Percentiles rank a stretch among this genome's conserved stretches.
Conservation (phyloP, 2,329 filamentous ascomycete species). For the Sarocladium strictum region DNA sequence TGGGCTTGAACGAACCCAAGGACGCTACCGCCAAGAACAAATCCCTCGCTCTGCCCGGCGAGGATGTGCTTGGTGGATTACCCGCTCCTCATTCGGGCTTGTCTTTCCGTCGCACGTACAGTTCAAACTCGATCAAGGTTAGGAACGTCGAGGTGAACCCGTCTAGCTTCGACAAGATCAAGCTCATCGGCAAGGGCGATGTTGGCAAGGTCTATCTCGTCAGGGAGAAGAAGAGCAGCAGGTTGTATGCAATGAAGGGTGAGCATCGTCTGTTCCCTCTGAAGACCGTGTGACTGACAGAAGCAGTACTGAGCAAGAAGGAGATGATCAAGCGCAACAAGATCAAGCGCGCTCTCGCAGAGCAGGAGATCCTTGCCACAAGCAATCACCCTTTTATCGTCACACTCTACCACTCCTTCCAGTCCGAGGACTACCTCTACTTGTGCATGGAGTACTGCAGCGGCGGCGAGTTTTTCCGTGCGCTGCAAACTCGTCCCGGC, state of each 20-base stretch:
- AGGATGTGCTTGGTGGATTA: conserved; percentile 54
- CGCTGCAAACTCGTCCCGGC: conserved; percentile 89
- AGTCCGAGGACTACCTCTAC: conserved; percentile 97
- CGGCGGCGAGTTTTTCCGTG: conserved; percentile 96
- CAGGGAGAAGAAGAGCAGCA: conserved; percentile 92
- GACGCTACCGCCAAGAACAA: conserved; percentile 23
- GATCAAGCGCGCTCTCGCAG: conserved; percentile 95
- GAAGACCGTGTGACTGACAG: conserved; percentile 36
- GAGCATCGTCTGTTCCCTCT: too few relatives aligned
- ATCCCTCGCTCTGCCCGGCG: conserved; percentile 34
- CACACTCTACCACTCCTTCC: conserved; percentile 96
- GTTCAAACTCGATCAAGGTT: conserved; percentile 98
- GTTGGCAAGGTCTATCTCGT: conserved; percentile 98
- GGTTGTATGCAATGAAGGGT: conserved; percentile 99
- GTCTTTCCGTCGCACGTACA: conserved; percentile 90
- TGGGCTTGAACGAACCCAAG: conserved; percentile 29
- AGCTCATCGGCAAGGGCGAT: conserved; percentile 97
- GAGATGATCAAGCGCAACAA: conserved; percentile 99
- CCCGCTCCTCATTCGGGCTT: conserved; percentile 61
- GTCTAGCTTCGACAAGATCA: conserved; percentile 98
- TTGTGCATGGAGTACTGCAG: conserved; percentile 99
- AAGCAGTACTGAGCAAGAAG: conserved; percentile 90
- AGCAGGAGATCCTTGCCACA: conserved; percentile 96
- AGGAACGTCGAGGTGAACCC: conserved; percentile 94
- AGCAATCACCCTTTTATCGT: conserved; percentile 99